These are phyloP conservation scores for Pistacia atlantica DNA, from an alignment of 345 rosid genomes.

Conservation along the genomic window DNA sequence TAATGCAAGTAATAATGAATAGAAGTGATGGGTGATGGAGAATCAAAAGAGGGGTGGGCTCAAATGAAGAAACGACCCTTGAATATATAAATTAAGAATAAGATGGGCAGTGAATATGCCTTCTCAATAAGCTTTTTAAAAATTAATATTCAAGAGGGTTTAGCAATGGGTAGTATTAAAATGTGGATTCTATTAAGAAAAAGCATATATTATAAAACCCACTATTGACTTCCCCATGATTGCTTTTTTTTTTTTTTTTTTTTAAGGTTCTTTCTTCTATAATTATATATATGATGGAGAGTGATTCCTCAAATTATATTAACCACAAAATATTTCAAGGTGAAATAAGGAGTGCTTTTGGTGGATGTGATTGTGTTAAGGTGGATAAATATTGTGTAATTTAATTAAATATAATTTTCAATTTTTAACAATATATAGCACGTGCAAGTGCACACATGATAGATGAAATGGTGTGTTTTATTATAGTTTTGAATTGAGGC, in stretches of 20 bases:
- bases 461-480: not conserved
- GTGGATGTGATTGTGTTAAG: not conserved
- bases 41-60: conserved; percentile 31
- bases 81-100: conserved; percentile 14
- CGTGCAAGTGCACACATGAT: conserved; percentile 1
- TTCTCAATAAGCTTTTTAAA: not conserved
- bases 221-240: conserved; percentile 34
- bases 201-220: not conserved
- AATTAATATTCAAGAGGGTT: conserved; percentile 15
- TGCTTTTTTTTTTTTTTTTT: conserved; percentile 18
- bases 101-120: conserved; percentile 2
- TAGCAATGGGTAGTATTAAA: conserved; percentile 23
- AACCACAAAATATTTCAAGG: conserved; percentile 11
- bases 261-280: not conserved
- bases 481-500: not conserved
- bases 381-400: not conserved
- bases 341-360: conserved; percentile 14
- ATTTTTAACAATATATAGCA: not conserved
- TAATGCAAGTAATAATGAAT: conserved; percentile 17
- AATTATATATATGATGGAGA: not conserved
- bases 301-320: conserved; percentile 12
- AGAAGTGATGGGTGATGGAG: conserved; percentile 21
- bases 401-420: not conserved
- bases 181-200: conserved; percentile 1
- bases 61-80: conserved; percentile 31